A percentile compares a stretch with the other conserved stretches of the same genome.
phyloP scores from a whole-genome alignment of 495 filamentous ascomycete genomes.

The Xylaria grammica region DNA sequence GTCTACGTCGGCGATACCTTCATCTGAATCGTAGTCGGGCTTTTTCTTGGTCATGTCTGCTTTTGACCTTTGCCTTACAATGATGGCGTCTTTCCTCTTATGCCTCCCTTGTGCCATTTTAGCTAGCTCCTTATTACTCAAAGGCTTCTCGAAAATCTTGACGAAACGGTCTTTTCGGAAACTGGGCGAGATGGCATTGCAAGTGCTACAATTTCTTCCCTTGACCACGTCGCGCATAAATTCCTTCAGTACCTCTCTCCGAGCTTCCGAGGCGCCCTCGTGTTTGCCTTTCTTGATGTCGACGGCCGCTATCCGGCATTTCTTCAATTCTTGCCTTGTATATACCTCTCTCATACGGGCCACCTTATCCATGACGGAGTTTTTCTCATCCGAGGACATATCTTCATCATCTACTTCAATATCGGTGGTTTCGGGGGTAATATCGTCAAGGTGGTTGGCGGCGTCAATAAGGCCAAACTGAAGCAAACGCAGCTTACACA shows the following conservation, averaged over 20 bases:
- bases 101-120: conserved; percentile 75
- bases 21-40: conserved; percentile 53
- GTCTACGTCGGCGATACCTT: conserved; percentile 73
- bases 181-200: conserved; percentile 71
- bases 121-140: conserved; percentile 70
- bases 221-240: conserved; percentile 72
- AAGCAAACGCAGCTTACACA: conserved; percentile 85
- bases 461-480: conserved; percentile 82
- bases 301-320: conserved; percentile 55
- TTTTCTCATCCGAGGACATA: conserved; percentile 34
- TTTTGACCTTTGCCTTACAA: conserved; percentile 36
- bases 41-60: conserved; percentile 39
- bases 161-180: conserved; percentile 86
- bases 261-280: conserved; percentile 76
- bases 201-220: conserved; percentile 73
- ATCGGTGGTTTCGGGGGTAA: conserved; percentile 39
- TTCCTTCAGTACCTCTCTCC: conserved; percentile 75
- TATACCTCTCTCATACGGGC: conserved; percentile 70
- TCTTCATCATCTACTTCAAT: conserved; percentile 36
- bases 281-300: conserved; percentile 71
- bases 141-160: conserved; percentile 89
- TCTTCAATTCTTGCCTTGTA: conserved; percentile 68
- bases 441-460: conserved; percentile 67
- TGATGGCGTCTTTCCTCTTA: conserved; percentile 66
- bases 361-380: conserved; percentile 43